A percentile compares a stretch with the other conserved stretches of the same genome.
Conservation (phyloP, 2,329 filamentous ascomycete genomes). For the Seiridium cupressi region DNA sequence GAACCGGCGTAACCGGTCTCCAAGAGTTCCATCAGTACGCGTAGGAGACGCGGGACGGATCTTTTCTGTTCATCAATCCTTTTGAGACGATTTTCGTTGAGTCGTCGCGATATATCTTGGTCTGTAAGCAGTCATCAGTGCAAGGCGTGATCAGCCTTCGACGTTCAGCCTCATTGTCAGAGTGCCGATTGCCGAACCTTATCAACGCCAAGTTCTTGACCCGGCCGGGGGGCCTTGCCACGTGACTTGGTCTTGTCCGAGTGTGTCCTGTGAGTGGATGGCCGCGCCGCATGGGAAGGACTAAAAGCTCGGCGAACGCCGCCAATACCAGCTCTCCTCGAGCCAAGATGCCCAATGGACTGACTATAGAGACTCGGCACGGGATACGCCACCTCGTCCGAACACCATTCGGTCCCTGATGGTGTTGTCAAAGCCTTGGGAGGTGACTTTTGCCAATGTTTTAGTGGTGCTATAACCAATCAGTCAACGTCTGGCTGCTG, state of each 20-base stretch:
- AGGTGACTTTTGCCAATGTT: constrained; percentile 5
- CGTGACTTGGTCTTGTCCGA: not conserved
- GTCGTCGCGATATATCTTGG: too few species aligned
- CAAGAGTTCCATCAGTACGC: too few species aligned
- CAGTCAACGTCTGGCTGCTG: not conserved
- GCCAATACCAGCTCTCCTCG: not conserved
- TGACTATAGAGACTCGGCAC: constrained; percentile 9
- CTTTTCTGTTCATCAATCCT: too few species aligned
- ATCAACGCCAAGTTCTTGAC: not conserved
- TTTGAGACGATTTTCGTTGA: too few species aligned
- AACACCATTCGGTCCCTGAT: not conserved
- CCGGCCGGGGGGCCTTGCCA: not conserved
- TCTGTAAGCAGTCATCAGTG: too few species aligned
- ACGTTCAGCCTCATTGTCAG: not conserved
- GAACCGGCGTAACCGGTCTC: too few species aligned
- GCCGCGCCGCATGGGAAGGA: not conserved
- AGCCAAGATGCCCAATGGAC: constrained; percentile 4
- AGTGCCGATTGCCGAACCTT: not conserved
- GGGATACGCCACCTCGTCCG: not conserved
- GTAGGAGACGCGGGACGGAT: not conserved
- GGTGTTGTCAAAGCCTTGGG: constrained; percentile 5
- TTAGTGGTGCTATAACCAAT: not conserved
- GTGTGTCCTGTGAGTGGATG: constrained; percentile 1
- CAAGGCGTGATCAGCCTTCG: too few species aligned
- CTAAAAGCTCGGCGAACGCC: too few species aligned